Base-by-base conservation (phyloP, 164 flowering plant genomes). In the Magnolia officinalis region DNA sequence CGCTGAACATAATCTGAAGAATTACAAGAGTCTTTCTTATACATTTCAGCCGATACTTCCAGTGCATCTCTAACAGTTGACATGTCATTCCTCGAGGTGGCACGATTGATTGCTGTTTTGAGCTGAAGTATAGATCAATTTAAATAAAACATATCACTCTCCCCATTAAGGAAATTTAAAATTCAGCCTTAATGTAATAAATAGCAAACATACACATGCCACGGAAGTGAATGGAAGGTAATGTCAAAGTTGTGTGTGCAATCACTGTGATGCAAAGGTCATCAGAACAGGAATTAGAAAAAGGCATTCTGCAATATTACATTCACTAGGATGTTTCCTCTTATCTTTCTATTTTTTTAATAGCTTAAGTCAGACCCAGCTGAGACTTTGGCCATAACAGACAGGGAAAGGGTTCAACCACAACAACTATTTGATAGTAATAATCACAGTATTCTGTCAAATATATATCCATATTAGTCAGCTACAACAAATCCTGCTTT, bases 41-140 rank as follows among this genome's bases (percentile, higher is more conserved):
- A 90, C 89, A 96, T 92, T 83, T 93, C 98, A 72, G 98, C 97
- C 80, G 98, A 94, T 37, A 96, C 97, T 84, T 96, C 99, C 70
- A 96, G 96, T 72, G 97, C 99, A 88, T 96, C 98, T 88, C 98
- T 88, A 70, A 94, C 77, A 58, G 99, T 96, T 73, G 87, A 67
- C 86, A 91, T 78, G 84, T 94, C 98, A 88, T 89, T 96, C 50
- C 99, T 85, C 21, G 98, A 91, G 66, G 88, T 91, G 75, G 99
- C 99, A 85, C 94, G 98, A 80, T 83, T 89, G 63, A 96, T 88
- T 63, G 99, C 98, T 63, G 96, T 96, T 82, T 94, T 96, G 50
- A 96, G 95, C 99, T 96, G 88, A 67, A 66, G 23, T 63, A 77
- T 10, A 63, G 19, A 58, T 29, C 69, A 19, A 21, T 21, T 18